Percentiles rank a stretch among this genome's conserved stretches.
These are phyloP conservation scores for Uncinocarpus reesii DNA, from an alignment of 2,329 filamentous ascomycete genomes.

Conservation along the genomic window DNA sequence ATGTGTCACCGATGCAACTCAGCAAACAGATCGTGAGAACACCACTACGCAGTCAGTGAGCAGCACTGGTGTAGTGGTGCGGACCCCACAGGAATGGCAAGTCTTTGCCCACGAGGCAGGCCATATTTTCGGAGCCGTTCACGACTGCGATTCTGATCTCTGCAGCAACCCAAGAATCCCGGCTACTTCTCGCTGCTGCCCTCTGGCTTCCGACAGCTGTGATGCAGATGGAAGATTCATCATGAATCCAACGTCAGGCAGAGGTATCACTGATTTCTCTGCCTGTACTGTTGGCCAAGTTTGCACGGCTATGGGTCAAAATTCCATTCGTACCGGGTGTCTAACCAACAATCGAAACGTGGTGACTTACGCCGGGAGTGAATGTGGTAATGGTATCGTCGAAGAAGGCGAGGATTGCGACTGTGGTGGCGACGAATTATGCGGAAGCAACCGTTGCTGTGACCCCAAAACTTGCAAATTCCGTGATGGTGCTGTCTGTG, in stretches of 20 bases:
- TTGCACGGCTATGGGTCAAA: constrained; percentile 70
- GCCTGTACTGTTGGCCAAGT: constrained; percentile 87
- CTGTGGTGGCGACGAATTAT: constrained; percentile 67
- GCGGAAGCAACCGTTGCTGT: constrained; percentile 70
- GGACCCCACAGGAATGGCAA: constrained; percentile 77
- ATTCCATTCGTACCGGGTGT: constrained; percentile 65
- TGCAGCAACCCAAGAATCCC: constrained; percentile 55
- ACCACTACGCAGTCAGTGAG: constrained; percentile 56
- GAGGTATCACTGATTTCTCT: constrained; percentile 68
- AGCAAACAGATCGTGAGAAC: constrained; percentile 7
- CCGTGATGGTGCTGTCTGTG: constrained; percentile 62
- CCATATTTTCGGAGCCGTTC: constrained; percentile 88
- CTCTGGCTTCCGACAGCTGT: constrained; percentile 56
- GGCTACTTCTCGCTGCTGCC: constrained; percentile 65
- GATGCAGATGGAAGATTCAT: constrained; percentile 71
- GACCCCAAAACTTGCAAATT: constrained; percentile 80
- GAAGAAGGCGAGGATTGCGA: constrained; percentile 92
- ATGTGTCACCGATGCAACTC: constrained; percentile 38
- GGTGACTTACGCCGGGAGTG: constrained; percentile 65
- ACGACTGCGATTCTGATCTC: constrained; percentile 67
- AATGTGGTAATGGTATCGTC: constrained; percentile 95
- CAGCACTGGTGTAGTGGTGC: constrained; percentile 79
- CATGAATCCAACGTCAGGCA: constrained; percentile 85
- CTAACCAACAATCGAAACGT: constrained; percentile 79
- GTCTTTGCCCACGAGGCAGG: constrained; percentile 89